Evolutionary conservation across 495 filamentous ascomycete species (phyloP).

Genomic region (Lindgomyces ingoldianus): DNA sequence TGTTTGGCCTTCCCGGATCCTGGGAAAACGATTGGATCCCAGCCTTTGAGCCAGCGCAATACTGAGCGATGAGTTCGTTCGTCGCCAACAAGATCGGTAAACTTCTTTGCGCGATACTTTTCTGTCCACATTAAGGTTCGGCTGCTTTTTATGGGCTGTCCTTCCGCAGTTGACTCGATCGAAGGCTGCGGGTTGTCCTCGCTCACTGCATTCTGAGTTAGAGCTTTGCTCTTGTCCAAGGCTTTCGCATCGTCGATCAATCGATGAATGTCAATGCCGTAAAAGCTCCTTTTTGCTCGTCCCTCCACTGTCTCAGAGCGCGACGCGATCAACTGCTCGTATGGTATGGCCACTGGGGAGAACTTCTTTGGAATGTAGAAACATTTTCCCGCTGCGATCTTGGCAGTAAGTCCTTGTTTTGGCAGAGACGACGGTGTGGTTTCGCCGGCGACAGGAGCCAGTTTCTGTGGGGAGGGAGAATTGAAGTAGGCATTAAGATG

Average conservation of each 20-base stretch:
- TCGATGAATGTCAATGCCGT: constrained; percentile 85
- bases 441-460: neutral
- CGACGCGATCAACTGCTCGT: constrained; percentile 67
- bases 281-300: constrained; percentile 78
- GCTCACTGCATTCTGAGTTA: neutral
- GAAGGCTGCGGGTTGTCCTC: constrained; percentile 19
- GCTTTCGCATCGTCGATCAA: constrained; percentile 69
- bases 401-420: constrained; percentile 48
- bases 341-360: constrained; percentile 54
- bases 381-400: constrained; percentile 66
- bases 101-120: constrained; percentile 77
- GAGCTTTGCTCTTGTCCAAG: constrained; percentile 36
- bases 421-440: constrained; percentile 1
- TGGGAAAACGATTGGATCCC: constrained; percentile 92
- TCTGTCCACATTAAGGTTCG: constrained; percentile 48
- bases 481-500: constrained; percentile 18
- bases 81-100: constrained; percentile 90
- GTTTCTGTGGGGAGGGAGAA: constrained; percentile 17
- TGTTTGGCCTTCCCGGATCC: constrained; percentile 60
- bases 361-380: constrained; percentile 58
- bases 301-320: constrained; percentile 68
- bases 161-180: constrained; percentile 29
- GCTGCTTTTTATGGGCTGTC: constrained; percentile 11
- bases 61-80: constrained; percentile 92
- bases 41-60: constrained; percentile 87